Conservation (phyloP, 2,329 filamentous ascomycete genomes). For the Diaporthe vexans region DNA sequence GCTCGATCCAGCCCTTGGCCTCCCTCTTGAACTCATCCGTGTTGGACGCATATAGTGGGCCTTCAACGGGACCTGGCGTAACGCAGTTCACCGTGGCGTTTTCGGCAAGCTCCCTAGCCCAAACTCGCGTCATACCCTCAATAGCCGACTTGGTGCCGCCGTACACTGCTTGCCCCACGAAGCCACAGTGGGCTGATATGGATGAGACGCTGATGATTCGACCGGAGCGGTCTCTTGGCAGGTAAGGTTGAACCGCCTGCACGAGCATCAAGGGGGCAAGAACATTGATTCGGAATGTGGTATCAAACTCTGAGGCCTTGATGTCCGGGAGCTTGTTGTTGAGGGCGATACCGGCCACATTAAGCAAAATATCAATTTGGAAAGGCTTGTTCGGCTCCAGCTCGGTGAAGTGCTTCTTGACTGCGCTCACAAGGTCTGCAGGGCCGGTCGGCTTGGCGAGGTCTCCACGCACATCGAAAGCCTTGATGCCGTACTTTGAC, state of each 20-base stretch:
- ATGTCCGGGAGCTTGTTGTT: constrained; percentile 78
- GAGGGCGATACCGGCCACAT: constrained; percentile 82
- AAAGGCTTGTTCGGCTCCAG: constrained; percentile 58
- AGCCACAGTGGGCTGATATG: constrained; percentile 65
- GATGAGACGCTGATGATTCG: constrained; percentile 70
- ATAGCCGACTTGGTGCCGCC: constrained; percentile 70
- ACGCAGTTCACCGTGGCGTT: constrained; percentile 69
- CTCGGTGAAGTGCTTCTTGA: constrained; percentile 69
- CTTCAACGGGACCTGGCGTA: constrained; percentile 69
- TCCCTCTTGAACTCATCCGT: constrained; percentile 57
- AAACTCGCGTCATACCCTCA: constrained; percentile 71
- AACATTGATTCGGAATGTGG: constrained; percentile 85
- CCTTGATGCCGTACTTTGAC: constrained; percentile 69
- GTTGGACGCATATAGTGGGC: constrained; percentile 64
- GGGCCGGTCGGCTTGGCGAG: constrained; percentile 74
- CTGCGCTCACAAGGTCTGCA: constrained; percentile 68
- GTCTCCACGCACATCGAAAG: constrained; percentile 79
- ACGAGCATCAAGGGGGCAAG: constrained; percentile 83
- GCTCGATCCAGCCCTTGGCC: constrained; percentile 59
- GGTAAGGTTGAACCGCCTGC: constrained; percentile 78
- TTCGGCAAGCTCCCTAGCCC: constrained; percentile 69
- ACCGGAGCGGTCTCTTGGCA: constrained; percentile 76
- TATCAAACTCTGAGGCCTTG: constrained; percentile 74
- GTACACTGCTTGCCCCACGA: constrained; percentile 68
- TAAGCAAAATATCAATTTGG: constrained; percentile 86